phyloP scores from a whole-genome alignment of 257 asterid genomes.

The Prunella vulgaris region DNA sequence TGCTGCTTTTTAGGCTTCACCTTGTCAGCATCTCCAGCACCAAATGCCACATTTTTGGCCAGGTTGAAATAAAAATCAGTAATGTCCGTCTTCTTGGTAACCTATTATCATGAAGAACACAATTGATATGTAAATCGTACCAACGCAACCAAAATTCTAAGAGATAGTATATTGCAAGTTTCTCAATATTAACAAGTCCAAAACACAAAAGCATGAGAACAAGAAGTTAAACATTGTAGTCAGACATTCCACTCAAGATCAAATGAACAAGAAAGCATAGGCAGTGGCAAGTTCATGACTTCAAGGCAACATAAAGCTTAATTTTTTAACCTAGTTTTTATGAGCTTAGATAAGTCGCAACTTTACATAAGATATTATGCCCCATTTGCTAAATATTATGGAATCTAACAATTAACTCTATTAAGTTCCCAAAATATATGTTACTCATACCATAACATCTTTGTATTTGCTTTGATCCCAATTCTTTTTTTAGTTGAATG shows the following conservation, averaged over 20 bases:
- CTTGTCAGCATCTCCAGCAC: conserved; percentile 51
- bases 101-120: conserved; percentile 36
- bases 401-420: background rate
- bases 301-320: background rate
- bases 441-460: background rate
- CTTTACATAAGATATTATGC: background rate
- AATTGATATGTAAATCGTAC: background rate
- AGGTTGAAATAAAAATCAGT: conserved; percentile 83
- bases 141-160: background rate
- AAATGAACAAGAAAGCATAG: background rate
- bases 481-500: background rate
- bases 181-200: background rate
- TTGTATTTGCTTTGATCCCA: background rate
- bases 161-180: background rate
- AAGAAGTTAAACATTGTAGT: too few species aligned
- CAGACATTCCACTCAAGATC: background rate
- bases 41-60: conserved; percentile 74
- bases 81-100: conserved; percentile 77
- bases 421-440: background rate
- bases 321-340: background rate
- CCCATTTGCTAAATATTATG: background rate
- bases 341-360: background rate
- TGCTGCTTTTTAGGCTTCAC: conserved; percentile 37
- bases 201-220: background rate
- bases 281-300: background rate